Base-by-base conservation (phyloP, 192 early-diverging fungal species). In the Umbelopsis sp. region DNA sequence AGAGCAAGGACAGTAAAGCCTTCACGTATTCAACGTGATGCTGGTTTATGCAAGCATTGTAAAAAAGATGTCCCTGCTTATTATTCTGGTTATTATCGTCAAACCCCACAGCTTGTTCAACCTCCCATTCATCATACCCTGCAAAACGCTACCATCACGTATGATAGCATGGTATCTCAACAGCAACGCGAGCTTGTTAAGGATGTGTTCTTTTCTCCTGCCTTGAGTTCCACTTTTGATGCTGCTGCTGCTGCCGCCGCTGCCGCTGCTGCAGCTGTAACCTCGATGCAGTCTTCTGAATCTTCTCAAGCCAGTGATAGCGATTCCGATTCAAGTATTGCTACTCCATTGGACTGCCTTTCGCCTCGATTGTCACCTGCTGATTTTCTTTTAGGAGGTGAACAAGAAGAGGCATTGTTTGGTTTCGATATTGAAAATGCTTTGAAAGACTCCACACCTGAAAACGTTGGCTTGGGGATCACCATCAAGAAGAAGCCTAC, bases 141-240 rank as follows among this genome's bases (percentile, higher is more conserved):
- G 44, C 69, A 75, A 69, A 79, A 74, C 33, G 77, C 77, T 10
- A 74, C 73, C 6, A 79, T 79, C 33, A 74, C 77, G 5, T 79
- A 68, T 72, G 73, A 79, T 61, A 79, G 66, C 21, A 18, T 58
- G 49, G 37, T 35, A 0, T 27, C 55, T 35, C 50, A 69, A 25
- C 58, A 69, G 27, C 64, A 77, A 44, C 69, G 76, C 49, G 66
- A 72, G n/a, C 67, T 80, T 15, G 78, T 80, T 3, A 80, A 80
- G 53, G 78, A 80, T 47, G 78, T 80, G 3, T 80, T 80, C 33
- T 80, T 80, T 58, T 80, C 78, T 18, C 74, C 78, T 49, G 78
- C 78, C 11, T 68, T 74, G 69, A 61, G 55, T 35, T 61, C 55
- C 16, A 61, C 55, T 33, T 61, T 61, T 35, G 72, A 68, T 27